These are phyloP conservation scores for Firmiana major DNA, from an alignment of 345 rosid genomes.

Conservation along the genomic window DNA sequence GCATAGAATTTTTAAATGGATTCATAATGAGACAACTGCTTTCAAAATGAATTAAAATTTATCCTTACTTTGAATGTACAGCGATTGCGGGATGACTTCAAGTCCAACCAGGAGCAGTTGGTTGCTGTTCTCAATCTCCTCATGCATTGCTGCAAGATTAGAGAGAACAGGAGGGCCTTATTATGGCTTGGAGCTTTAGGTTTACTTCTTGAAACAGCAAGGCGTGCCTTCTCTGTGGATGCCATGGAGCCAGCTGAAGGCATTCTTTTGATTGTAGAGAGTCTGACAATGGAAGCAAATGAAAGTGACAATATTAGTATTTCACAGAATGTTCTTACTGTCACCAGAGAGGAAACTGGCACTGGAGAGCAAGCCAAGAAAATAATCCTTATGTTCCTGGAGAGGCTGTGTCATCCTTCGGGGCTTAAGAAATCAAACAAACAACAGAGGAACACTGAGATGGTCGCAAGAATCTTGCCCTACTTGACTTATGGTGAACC, in stretches of 20 bases:
- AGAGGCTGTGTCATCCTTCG: conserved; percentile 82
- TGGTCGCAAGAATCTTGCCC: conserved; percentile 98
- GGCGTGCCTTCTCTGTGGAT: conserved; percentile 95
- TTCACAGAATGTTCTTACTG: conserved; percentile 71
- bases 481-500: conserved; percentile 98
- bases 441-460: conserved; percentile 97
- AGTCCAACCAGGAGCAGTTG: conserved; percentile 90
- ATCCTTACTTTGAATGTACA: conserved; percentile 34
- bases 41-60: background rate
- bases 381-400: conserved; percentile 93
- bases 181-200: conserved; percentile 85
- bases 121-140: conserved; percentile 93
- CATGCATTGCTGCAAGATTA: conserved; percentile 95
- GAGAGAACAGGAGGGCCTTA: conserved; percentile 84
- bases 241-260: conserved; percentile 99
- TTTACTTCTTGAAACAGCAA: conserved; percentile 95
- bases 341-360: conserved; percentile 80
- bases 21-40: background rate
- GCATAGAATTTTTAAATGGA: background rate
- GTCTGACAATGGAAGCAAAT: conserved; percentile 90
- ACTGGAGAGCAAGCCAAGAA: conserved; percentile 94
- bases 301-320: conserved; percentile 82
- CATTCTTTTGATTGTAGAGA: conserved; percentile 95
- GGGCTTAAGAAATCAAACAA: conserved; percentile 90
- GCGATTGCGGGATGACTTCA: conserved; percentile 80